Percentiles rank a stretch among this genome's conserved stretches.
Conservation (phyloP, 768 basidiomycete genomes). For the Rhizopogon vesiculosus region DNA sequence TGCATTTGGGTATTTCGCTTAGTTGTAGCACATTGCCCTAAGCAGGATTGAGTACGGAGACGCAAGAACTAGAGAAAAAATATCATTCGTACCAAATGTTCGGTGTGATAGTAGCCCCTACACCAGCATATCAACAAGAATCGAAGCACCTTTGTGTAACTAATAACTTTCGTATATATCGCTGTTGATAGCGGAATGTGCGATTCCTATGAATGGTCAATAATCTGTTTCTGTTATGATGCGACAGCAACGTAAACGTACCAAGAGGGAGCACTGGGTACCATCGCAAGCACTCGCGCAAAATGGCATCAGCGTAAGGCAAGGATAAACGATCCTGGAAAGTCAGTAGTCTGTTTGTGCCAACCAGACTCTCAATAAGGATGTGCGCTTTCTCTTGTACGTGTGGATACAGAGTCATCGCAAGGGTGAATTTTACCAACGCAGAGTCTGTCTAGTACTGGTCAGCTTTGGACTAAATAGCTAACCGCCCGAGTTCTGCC, state of each 20-base stretch:
- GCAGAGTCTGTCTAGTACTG: constrained; percentile 15
- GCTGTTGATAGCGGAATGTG: constrained; percentile 26
- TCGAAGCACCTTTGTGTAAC: constrained; percentile 28
- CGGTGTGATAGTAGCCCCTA: constrained; percentile 17
- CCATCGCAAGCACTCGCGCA: constrained; percentile 28
- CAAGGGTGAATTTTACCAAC: constrained; percentile 18
- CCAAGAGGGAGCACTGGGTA: constrained; percentile 25
- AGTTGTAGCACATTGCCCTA: constrained; percentile 25
- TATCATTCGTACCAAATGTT: constrained; percentile 22
- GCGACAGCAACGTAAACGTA: constrained; percentile 12
- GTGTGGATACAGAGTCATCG: constrained; percentile 25
- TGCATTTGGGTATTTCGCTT: constrained; percentile 26
- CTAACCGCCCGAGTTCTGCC: not conserved
- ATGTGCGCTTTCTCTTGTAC: constrained; percentile 22
- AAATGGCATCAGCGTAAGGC: constrained; percentile 23
- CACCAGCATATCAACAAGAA: not conserved
- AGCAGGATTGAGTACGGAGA: not conserved
- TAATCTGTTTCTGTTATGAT: not conserved
- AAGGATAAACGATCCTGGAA: constrained; percentile 18
- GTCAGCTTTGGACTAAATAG: not conserved
- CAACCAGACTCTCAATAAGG: constrained; percentile 21
- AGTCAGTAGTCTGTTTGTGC: constrained; percentile 13
- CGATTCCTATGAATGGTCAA: constrained; percentile 12
- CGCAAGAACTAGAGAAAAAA: not conserved
- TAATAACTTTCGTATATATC: constrained; percentile 41